A percentile compares a stretch with the other conserved stretches of the same genome.
phyloP scores from a whole-genome alignment of 2,329 filamentous ascomycete genomes.

The Colletotrichum viniferum region DNA sequence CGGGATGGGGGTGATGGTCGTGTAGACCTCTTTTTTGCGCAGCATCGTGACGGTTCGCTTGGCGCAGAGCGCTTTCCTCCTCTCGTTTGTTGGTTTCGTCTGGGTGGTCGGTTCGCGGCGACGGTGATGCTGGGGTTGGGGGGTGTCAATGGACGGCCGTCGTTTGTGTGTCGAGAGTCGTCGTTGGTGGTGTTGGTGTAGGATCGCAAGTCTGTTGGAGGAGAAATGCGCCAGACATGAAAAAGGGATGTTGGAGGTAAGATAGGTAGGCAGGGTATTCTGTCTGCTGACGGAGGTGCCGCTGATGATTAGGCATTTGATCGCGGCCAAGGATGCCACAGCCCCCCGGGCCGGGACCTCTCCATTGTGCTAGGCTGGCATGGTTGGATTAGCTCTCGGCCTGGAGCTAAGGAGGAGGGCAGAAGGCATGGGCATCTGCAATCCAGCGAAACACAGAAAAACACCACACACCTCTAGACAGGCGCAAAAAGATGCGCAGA shows the following conservation, averaged over 20 bases:
- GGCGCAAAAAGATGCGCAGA: not conserved
- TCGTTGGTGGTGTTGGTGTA: not conserved
- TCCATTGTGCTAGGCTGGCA: not conserved
- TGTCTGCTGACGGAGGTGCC: conserved; percentile 8
- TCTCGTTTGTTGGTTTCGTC: not conserved
- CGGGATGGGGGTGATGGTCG: conserved; percentile 72
- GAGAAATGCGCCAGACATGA: not conserved
- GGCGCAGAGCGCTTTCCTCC: not conserved
- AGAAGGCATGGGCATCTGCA: not conserved
- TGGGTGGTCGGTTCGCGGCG: not conserved
- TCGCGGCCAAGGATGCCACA: not conserved
- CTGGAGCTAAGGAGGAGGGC: not conserved
- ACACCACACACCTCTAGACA: not conserved
- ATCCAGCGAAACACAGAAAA: not conserved
- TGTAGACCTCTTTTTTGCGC: conserved; percentile 69
- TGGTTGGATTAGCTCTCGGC: not conserved
- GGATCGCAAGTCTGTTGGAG: not conserved
- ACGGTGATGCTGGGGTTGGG: not conserved
- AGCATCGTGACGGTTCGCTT: conserved; percentile 43
- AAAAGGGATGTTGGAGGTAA: not conserved
- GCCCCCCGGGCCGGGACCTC: conserved; percentile 9
- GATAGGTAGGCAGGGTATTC: not conserved
- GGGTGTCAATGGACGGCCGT: not conserved
- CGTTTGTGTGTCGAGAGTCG: not conserved
- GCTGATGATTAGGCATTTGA: not conserved